These are phyloP conservation scores for Solanum pennellii DNA, from an alignment of 257 asterid genomes.

Conservation along the genomic window DNA sequence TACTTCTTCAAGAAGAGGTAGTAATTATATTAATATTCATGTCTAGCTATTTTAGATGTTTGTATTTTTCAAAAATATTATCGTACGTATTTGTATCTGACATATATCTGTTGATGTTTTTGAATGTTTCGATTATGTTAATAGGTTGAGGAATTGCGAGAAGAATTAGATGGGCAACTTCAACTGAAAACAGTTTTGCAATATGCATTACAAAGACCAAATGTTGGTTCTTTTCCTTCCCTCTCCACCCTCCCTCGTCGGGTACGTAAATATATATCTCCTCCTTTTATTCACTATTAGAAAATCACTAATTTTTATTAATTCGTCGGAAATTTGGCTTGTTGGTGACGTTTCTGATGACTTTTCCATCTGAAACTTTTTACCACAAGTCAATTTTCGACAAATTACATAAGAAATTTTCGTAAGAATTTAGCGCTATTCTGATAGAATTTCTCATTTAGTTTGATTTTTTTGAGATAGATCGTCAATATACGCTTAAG, in stretches of 20 bases:
- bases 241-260: constrained; percentile 49
- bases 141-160: constrained; percentile 49
- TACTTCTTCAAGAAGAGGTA: constrained; percentile 55
- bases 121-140: not conserved
- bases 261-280: constrained; percentile 1
- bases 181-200: constrained; percentile 56
- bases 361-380: not conserved
- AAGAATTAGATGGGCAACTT: constrained; percentile 59
- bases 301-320: not conserved
- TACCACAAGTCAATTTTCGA: not conserved
- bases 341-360: not conserved
- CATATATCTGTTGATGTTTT: not conserved
- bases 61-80: not conserved
- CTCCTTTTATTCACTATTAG: not conserved
- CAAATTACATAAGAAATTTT: not conserved
- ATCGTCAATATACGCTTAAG: not conserved
- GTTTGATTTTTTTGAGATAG: not conserved
- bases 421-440: not conserved
- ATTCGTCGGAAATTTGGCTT: not conserved
- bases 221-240: constrained; percentile 39
- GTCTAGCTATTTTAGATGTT: not conserved
- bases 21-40: not conserved
- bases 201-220: constrained; percentile 67
- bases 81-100: not conserved
- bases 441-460: not conserved